Conservation (phyloP, 2,329 filamentous ascomycete species). For the Arthroderma sp. region DNA sequence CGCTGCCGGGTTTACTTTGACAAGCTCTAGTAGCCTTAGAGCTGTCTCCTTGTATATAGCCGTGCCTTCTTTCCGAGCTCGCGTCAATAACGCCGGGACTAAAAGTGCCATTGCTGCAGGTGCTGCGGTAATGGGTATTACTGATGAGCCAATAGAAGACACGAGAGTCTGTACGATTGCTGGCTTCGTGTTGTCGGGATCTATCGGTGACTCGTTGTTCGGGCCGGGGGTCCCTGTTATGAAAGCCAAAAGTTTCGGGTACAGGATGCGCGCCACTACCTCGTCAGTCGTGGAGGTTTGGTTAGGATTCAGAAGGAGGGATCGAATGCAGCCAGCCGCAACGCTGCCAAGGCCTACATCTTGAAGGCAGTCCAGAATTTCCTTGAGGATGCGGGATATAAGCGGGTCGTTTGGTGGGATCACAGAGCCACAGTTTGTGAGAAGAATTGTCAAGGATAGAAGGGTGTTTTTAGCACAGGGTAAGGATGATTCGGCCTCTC, state of each 20-base stretch:
- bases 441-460: constrained; percentile 73
- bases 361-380: constrained; percentile 68
- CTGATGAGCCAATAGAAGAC: constrained; percentile 46
- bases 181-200: constrained; percentile 61
- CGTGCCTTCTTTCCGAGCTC: constrained; percentile 52
- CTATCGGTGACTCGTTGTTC: constrained; percentile 46
- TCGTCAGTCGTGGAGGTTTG: constrained; percentile 53
- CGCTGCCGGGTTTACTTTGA: constrained; percentile 54
- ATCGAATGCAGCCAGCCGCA: constrained; percentile 77
- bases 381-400: constrained; percentile 60
- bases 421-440: constrained; percentile 64
- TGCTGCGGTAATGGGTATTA: constrained; percentile 18
- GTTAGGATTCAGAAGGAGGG: constrained; percentile 56
- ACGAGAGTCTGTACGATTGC: constrained; percentile 63
- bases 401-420: constrained; percentile 64
- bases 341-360: constrained; percentile 56
- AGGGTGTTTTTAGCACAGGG: constrained; percentile 87
- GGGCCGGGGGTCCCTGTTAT: constrained; percentile 43
- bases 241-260: constrained; percentile 65
- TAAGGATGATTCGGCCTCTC: constrained; percentile 56
- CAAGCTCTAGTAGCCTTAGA: constrained; percentile 63
- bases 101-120: constrained; percentile 56
- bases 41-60: constrained; percentile 59
- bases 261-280: constrained; percentile 58
- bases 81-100: constrained; percentile 60